These are phyloP conservation scores for Jackrogersella minutella DNA, from an alignment of 495 filamentous ascomycete genomes.

Conservation along the genomic window DNA sequence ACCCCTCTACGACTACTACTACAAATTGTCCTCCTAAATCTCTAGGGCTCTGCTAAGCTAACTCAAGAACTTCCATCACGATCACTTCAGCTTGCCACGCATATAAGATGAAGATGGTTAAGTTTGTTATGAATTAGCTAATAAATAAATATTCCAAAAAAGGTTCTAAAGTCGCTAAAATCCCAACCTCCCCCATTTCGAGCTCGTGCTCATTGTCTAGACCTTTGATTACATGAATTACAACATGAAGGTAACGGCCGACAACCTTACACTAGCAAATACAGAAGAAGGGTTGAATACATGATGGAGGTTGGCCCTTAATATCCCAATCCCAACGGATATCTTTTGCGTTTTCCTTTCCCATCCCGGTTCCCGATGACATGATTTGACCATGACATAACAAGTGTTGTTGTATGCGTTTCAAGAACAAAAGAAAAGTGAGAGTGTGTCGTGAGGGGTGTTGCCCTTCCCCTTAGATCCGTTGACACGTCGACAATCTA, in stretches of 20 bases:
- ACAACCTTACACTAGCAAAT: conserved; percentile 42
- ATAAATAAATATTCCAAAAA: conserved; percentile 20
- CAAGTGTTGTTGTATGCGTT: too few relatives aligned
- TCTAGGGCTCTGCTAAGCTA: too few relatives aligned
- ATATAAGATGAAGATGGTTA: background rate
- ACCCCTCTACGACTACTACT: background rate
- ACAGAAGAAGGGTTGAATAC: conserved; percentile 34
- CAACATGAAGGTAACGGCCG: conserved; percentile 29
- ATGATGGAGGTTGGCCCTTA: conserved; percentile 4
- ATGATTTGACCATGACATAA: conserved; percentile 12
- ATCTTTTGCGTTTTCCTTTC: conserved; percentile 15
- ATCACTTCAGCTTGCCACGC: too few relatives aligned
- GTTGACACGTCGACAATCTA: conserved; percentile 28
- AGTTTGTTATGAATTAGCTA: conserved; percentile 11
- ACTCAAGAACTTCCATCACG: too few relatives aligned
- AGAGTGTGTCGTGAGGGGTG: background rate
- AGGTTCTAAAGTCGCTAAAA: conserved; percentile 9
- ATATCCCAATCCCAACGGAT: background rate
- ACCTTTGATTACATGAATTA: conserved; percentile 15
- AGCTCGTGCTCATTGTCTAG: conserved; percentile 43
- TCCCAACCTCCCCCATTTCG: conserved; percentile 16
- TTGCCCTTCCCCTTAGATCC: background rate
- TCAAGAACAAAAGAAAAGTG: conserved; percentile 11
- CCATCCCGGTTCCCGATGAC: conserved; percentile 6
- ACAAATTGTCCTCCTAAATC: too few relatives aligned